A percentile compares a stretch with the other conserved stretches of the same genome.
Conservation (phyloP, 1,139 yeast species). For the Geotrichum klebahnii region DNA sequence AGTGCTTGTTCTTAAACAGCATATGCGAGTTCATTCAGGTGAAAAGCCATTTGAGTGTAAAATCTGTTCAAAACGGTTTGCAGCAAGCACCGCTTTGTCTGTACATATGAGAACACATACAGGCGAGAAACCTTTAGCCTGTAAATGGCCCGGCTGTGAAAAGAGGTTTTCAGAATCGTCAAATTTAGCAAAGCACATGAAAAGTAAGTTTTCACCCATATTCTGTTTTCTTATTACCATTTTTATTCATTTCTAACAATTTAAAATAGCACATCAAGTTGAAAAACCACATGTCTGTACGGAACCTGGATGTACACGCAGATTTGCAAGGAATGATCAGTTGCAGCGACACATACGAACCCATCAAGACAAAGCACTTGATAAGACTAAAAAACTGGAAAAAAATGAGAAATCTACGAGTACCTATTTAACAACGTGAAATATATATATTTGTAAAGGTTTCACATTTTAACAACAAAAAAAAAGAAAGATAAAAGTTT, state of each 20-base stretch:
- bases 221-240: no score
- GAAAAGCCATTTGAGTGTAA: constrained; percentile 83
- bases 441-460: no score
- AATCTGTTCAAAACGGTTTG: constrained; percentile 72
- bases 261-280: constrained; percentile 34
- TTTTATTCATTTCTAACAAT: no score
- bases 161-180: constrained; percentile 86
- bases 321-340: constrained; percentile 38
- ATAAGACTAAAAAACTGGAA: no score
- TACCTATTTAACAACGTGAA: no score
- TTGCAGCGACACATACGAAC: constrained; percentile 33
- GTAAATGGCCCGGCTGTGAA: constrained; percentile 77
- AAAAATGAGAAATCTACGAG: no score
- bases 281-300: constrained; percentile 30
- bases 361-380: no score
- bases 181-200: constrained; percentile 83
- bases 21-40: constrained; percentile 78
- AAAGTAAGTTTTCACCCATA: no score
- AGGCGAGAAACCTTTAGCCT: constrained; percentile 82
- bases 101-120: constrained; percentile 81
- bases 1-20: constrained; percentile 63
- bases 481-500: no score
- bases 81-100: constrained; percentile 51
- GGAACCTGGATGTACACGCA: constrained; percentile 33
- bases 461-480: no score